Base-by-base conservation (phyloP, 345 rosid species). In the Reutealis trisperma region DNA sequence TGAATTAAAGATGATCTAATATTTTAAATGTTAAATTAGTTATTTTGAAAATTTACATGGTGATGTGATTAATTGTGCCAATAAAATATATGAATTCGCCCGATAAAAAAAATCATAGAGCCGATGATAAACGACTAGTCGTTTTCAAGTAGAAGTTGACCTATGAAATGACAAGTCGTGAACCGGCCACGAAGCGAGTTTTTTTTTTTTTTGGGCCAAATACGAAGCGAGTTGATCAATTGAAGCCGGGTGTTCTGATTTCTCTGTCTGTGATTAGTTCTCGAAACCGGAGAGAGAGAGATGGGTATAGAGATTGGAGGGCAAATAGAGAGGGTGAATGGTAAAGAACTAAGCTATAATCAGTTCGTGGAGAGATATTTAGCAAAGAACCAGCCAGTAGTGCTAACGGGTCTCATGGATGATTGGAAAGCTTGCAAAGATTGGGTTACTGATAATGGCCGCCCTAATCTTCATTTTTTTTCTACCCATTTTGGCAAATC, bases 381-480 rank as follows among this genome's bases (percentile, higher is more conserved):
- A 78, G 79, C 89, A 18, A 87, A 83, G 86, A 95, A 89, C 78
- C 86, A 86, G 19, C 98, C 99, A 1, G 96, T 92, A 52, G 87
- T 93, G 42, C 76, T 93, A 24, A 90, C 89, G 19, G 87, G 89
- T 84, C 88, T 95, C 45, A 92, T 89, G 88, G 96, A 92, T 51
- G 88, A 86, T 61, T 93, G 98, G 99, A 77, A 85, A 74, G 93
- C 98, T 82, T 88, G 89, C 77, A 74, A 70, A 77, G 94, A 95
- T 78, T 95, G 99, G 98, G 88, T 93, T 83, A 72, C 71, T 65
- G 61, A 67, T 27, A 77, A 79, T 84, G 97, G 87, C 54, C 74
- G 11, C 72, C 96, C 97, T 18, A 83, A 93, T 73, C 91, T 92
- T 74, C 78, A 52, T 2, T 90, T 92, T 83, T 87, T 93, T 76